Base-by-base conservation (phyloP, 768 basidiomycete species). In the Leccinum disarticulatum region DNA sequence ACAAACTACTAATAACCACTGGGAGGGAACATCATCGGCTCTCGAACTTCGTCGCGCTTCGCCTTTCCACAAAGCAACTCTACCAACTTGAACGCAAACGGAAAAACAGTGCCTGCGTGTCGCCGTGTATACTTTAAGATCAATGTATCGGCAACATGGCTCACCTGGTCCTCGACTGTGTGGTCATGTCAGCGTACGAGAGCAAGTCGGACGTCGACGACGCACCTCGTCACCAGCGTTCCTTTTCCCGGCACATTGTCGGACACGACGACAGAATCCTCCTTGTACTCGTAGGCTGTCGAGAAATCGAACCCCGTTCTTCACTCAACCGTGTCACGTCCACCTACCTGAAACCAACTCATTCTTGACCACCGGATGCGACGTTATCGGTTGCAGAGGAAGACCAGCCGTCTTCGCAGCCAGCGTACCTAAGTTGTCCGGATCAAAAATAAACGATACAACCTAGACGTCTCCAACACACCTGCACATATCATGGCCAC, bases 401-500 rank as follows among this genome's bases (percentile, higher is more conserved):
- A 93, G 79, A 10, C 77, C 77, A 1, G 90, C 79, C 0, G 82
- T 82, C 58, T 85, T 77, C 0, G 91, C 91, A 28, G 83, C 81
- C 36, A 91, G 76, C 51, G 85, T 85, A n/a, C 90, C 90, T 91
- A 64, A 6, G 17, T 25, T 31, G 13, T 13, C 8, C 31, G 15
- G 9, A 56, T 13, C 10, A 43, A 43, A 43, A 25, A 25, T 3
- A 25, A 25, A 43, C 0, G 11, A 25, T 7, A 22, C 25, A 3
- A 14, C 48, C 28, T 52, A 22, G 15, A 10, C 22, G 28, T 38
- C 55, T 2, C 52, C 3, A 6, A 70, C 79, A 35, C 55, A 87
- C 91, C 91, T 54, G 91, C 91, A 66, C 91, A 93, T 50, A 93
- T 91, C 91, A 93, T 91, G 1, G 85, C 91, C 27, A 93, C 87